phyloP scores from a whole-genome alignment of 192 early-diverging fungal species.

The Entophlyctis luteolus region DNA sequence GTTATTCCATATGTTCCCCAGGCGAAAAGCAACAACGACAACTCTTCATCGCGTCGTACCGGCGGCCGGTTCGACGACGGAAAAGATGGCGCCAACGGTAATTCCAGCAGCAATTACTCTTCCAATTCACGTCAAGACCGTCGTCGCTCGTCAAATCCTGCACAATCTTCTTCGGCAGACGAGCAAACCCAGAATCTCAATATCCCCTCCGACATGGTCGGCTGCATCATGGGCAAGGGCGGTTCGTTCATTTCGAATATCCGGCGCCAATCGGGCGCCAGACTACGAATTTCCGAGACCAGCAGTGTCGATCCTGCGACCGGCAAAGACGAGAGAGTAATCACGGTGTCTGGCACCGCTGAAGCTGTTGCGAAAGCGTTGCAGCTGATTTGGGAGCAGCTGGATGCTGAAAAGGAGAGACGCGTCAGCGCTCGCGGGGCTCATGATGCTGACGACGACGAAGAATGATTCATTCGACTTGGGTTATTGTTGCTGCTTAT shows the following conservation, averaged over 20 bases:
- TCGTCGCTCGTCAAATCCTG: neutral
- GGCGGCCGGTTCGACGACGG: conserved; percentile 3
- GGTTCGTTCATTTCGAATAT: conserved; percentile 50
- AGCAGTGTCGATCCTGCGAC: conserved; percentile 75
- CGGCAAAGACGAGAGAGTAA: conserved; percentile 79
- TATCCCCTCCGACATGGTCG: conserved; percentile 89
- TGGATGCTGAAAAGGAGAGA: conserved; percentile 72
- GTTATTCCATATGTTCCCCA: conserved; percentile 81
- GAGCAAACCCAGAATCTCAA: conserved; percentile 73
- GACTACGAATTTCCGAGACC: conserved; percentile 83
- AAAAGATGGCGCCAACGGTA: neutral
- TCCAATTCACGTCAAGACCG: neutral
- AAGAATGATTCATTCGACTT: too few species aligned
- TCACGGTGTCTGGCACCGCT: conserved; percentile 84
- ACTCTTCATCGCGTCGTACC: neutral
- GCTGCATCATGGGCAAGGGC: conserved; percentile 90
- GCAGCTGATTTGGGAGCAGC: conserved; percentile 81
- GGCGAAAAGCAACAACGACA: neutral
- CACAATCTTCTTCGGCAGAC: conserved; percentile 40
- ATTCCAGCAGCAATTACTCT: neutral
- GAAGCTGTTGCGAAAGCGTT: conserved; percentile 87
- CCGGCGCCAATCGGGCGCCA: conserved; percentile 31
- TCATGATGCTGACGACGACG: too few species aligned
- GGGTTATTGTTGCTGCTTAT: too few species aligned
- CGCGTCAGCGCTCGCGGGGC: too few species aligned